Evolutionary conservation across 2,329 filamentous ascomycete species (phyloP).

Genomic region (Hortaea sp.): DNA sequence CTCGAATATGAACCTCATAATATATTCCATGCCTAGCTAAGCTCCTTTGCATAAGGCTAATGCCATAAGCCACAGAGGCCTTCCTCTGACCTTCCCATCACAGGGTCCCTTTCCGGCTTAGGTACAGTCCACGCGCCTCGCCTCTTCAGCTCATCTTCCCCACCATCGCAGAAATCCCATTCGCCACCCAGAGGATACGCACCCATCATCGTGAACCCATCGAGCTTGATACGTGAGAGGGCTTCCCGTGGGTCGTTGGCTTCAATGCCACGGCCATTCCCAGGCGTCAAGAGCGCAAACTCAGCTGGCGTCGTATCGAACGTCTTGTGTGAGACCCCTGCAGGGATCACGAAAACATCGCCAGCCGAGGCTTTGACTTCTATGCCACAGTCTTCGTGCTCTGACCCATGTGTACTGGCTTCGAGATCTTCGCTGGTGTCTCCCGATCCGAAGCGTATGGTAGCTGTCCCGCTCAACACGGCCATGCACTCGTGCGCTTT

Average conservation of each 20-base stretch:
- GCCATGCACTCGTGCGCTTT: slow-evolving; percentile 48
- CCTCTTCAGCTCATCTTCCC: slow-evolving; percentile 33
- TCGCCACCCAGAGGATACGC: slow-evolving; percentile 41
- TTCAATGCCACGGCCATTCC: slow-evolving; percentile 28
- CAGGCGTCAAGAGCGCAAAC: slow-evolving; percentile 37
- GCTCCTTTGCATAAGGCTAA: too few species aligned
- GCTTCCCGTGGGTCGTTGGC: slow-evolving; percentile 17
- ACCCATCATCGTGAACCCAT: slow-evolving; percentile 48
- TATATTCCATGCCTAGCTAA: too few species aligned
- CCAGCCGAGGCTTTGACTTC: slow-evolving; percentile 40
- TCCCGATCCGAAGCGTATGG: slow-evolving; percentile 46
- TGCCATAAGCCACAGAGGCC: slow-evolving; percentile 29
- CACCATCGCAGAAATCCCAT: slow-evolving; percentile 44
- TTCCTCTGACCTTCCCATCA: slow-evolving; percentile 31
- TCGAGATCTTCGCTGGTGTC: slow-evolving; percentile 33
- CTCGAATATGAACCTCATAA: too few species aligned
- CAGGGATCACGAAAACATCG: slow-evolving; percentile 51
- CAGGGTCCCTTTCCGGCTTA: slow-evolving; percentile 39
- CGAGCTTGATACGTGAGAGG: slow-evolving; percentile 28
- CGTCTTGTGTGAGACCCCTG: slow-evolving; percentile 48
- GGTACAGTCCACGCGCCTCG: slow-evolving; percentile 37
- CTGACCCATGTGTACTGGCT: slow-evolving; percentile 30
- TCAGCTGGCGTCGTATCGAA: slow-evolving; percentile 32
- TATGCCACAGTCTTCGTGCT: slow-evolving; percentile 39
- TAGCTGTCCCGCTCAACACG: slow-evolving; percentile 44